Evolutionary conservation across 2,329 filamentous ascomycete species (phyloP).

Genomic region (Penicillium sp.): DNA sequence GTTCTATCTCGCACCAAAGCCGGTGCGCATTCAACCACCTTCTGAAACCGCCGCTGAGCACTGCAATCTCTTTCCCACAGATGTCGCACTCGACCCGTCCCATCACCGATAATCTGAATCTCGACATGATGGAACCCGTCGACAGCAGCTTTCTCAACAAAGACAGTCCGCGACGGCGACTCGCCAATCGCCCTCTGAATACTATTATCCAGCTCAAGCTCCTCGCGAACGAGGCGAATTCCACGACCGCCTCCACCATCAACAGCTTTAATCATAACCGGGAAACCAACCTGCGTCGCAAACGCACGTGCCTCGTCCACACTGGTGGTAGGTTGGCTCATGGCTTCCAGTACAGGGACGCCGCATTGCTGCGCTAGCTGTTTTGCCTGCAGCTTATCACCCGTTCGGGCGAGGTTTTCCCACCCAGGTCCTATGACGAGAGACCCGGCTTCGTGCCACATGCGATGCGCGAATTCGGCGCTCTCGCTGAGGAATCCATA

Average conservation of each 20-base stretch:
- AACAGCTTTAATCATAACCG: slow-evolving; percentile 63
- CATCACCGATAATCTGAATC: slow-evolving; percentile 60
- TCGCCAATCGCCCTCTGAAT: slow-evolving; percentile 55
- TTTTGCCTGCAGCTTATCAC: slow-evolving; percentile 56
- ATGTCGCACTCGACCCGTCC: slow-evolving; percentile 51
- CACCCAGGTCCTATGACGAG: slow-evolving; percentile 55
- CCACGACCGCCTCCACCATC: slow-evolving; percentile 62
- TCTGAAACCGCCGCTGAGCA: slow-evolving; percentile 60
- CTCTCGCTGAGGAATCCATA: slow-evolving; percentile 63
- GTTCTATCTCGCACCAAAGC: slow-evolving; percentile 48
- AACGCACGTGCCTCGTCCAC: slow-evolving; percentile 52
- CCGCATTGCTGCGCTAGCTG: slow-evolving; percentile 50
- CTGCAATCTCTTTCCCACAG: slow-evolving; percentile 62
- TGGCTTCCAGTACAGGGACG: slow-evolving; percentile 53
- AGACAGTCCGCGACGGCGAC: slow-evolving; percentile 57
- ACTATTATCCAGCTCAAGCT: slow-evolving; percentile 45
- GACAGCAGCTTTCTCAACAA: slow-evolving; percentile 61
- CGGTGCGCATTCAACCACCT: slow-evolving; percentile 59
- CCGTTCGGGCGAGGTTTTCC: slow-evolving; percentile 57
- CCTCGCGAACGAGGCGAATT: slow-evolving; percentile 52
- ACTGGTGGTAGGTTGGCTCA: slow-evolving; percentile 44
- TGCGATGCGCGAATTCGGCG: slow-evolving; percentile 48
- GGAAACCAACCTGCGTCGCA: slow-evolving; percentile 55
- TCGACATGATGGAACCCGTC: slow-evolving; percentile 61
- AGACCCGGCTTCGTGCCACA: slow-evolving; percentile 50